Percentiles rank a stretch among this genome's conserved stretches.
Evolutionary conservation across 2,329 filamentous ascomycete genomes (phyloP).

Genomic region (Epichloe typhina): DNA sequence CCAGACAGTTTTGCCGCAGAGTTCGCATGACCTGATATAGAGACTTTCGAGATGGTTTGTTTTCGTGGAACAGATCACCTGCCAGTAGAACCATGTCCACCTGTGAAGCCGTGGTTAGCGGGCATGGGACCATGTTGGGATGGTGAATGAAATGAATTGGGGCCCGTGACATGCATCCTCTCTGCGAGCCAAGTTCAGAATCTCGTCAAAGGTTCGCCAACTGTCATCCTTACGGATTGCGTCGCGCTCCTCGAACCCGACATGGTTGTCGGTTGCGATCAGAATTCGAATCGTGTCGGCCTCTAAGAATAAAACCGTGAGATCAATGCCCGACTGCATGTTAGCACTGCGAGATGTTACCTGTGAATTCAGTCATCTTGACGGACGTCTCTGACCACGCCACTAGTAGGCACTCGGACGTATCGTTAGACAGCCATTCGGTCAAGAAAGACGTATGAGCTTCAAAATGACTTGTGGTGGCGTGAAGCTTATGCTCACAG

Average conservation of each 20-base stretch:
- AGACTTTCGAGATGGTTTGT: constrained; percentile 88
- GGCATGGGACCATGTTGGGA: neutral
- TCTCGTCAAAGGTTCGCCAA: constrained; percentile 91
- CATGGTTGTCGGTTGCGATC: constrained; percentile 92
- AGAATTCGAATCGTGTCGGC: constrained; percentile 89
- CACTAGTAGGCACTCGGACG: neutral
- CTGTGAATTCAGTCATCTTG: constrained; percentile 6
- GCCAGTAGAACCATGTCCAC: constrained; percentile 94
- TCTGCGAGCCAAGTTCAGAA: constrained; percentile 76
- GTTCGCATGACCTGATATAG: constrained; percentile 98
- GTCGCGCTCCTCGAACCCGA: constrained; percentile 89
- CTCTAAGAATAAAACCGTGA: constrained; percentile 18
- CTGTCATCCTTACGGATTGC: constrained; percentile 91
- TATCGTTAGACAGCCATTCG: neutral
- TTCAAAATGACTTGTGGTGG: neutral
- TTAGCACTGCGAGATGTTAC: neutral
- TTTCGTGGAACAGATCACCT: constrained; percentile 94
- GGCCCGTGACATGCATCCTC: constrained; percentile 47
- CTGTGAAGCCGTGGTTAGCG: constrained; percentile 19
- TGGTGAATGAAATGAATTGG: neutral
- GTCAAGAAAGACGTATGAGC: neutral
- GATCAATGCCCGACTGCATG: neutral
- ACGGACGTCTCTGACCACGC: neutral
- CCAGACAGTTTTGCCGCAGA: constrained; percentile 82
- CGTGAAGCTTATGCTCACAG: neutral